Evolutionary conservation across 371 early-diverging fungal species (phyloP).

Genomic region (Lichtheimia corymbifera): DNA sequence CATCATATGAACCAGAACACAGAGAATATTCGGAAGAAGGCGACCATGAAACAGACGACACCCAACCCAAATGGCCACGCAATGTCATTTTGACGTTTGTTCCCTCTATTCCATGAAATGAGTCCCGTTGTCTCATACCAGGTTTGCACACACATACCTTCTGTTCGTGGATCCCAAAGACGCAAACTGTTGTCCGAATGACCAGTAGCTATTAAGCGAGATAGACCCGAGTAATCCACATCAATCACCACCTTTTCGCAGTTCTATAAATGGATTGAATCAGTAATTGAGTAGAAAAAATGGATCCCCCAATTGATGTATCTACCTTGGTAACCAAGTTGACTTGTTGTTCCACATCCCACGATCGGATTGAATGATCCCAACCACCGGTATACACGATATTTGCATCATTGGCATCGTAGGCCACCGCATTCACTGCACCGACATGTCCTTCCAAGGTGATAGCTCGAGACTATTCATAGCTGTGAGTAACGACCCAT

Average conservation of each 20-base stretch:
- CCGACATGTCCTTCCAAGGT: constrained; percentile 81
- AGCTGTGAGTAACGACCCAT: too few species aligned
- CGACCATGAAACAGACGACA: constrained; percentile 86
- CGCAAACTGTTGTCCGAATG: constrained; percentile 81
- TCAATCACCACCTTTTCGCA: constrained; percentile 86
- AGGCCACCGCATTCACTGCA: constrained; percentile 73
- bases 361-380: constrained; percentile 91
- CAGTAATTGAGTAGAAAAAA: too few species aligned
- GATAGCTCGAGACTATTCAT: constrained; percentile 39
- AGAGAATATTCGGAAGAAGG: constrained; percentile 72
- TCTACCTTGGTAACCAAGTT: constrained; percentile 76
- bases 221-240: constrained; percentile 69
- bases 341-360: constrained; percentile 82
- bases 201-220: constrained; percentile 83
- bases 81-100: constrained; percentile 80
- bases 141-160: constrained; percentile 41
- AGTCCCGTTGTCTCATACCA: not conserved
- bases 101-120: constrained; percentile 43
- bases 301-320: constrained; percentile 63
- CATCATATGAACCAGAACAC: constrained; percentile 86
- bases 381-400: constrained; percentile 85
- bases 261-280: constrained; percentile 44
- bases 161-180: constrained; percentile 88
- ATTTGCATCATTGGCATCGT: constrained; percentile 53
- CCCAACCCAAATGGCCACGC: constrained; percentile 80